These are phyloP conservation scores for Ephemerocybe angulata DNA, from an alignment of 768 basidiomycete genomes.

Conservation along the genomic window DNA sequence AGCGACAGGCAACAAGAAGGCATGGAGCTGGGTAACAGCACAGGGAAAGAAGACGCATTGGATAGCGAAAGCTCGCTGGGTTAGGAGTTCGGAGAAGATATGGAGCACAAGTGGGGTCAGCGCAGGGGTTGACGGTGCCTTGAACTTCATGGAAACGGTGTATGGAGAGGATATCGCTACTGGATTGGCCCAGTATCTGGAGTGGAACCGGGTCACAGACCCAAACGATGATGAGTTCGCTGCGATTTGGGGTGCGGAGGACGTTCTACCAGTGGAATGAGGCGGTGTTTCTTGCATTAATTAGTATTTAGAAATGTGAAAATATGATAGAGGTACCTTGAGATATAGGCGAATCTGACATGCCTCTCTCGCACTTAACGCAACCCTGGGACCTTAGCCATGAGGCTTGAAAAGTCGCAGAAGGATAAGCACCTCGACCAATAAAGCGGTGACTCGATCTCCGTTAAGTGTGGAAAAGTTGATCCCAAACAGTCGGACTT, in stretches of 20 bases:
- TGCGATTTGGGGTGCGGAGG: conserved; percentile 2
- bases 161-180: conserved; percentile 27
- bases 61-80: conserved; percentile 40
- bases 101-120: conserved; percentile 41
- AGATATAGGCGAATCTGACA: too few species aligned
- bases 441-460: too few species aligned
- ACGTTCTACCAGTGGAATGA: conserved; percentile 1
- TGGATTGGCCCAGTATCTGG: conserved; percentile 23
- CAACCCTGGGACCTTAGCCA: too few species aligned
- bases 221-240: conserved; percentile 5
- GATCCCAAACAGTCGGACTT: too few species aligned
- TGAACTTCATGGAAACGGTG: conserved; percentile 16
- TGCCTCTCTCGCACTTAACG: too few species aligned
- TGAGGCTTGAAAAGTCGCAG: too few species aligned
- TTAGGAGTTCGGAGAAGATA: conserved; percentile 35
- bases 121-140: conserved; percentile 27
- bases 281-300: too few species aligned
- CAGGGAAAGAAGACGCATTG: conserved; percentile 28
- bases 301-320: too few species aligned
- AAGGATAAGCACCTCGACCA: too few species aligned
- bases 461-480: too few species aligned
- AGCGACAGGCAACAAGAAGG: conserved; percentile 38
- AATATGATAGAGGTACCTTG: too few species aligned
- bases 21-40: conserved; percentile 21
- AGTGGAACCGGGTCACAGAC: conserved; percentile 26